A percentile compares a stretch with the other conserved stretches of the same genome.
Conservation (phyloP, 1,284 basidiomycete genomes). For the Blastosporella zonata region DNA sequence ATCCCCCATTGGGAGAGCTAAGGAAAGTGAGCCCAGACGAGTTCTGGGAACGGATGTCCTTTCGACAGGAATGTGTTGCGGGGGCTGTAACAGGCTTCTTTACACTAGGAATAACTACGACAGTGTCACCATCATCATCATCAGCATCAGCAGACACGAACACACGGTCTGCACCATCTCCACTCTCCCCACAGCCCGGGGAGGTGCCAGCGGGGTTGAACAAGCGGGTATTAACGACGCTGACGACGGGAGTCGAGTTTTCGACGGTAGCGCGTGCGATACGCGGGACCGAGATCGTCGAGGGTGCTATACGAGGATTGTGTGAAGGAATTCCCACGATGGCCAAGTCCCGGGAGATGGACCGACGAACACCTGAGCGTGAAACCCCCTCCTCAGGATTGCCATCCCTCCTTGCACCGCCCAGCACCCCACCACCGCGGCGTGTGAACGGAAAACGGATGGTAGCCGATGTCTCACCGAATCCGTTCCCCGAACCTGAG, state of each 20-base stretch:
- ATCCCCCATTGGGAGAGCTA: slow-evolving; percentile 47
- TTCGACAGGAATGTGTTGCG: slow-evolving; percentile 86
- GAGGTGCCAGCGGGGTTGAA: slow-evolving; percentile 63
- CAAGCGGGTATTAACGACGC: slow-evolving; percentile 63
- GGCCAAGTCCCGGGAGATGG: slow-evolving; percentile 21
- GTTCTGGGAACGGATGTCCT: slow-evolving; percentile 95
- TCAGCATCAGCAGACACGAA: slow-evolving; percentile 20
- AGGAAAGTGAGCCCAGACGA: slow-evolving; percentile 63
- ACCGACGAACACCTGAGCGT: slow-evolving; percentile 38
- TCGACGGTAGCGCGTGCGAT: slow-evolving; percentile 60
- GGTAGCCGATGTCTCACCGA: slow-evolving; percentile 54
- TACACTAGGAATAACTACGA: slow-evolving; percentile 46
- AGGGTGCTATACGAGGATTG: slow-evolving; percentile 62
- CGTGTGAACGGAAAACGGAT: slow-evolving; percentile 22
- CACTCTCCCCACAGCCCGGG: slow-evolving; percentile 52
- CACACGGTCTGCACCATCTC: slow-evolving; percentile 32
- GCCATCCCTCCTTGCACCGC: slow-evolving; percentile 29
- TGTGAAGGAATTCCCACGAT: slow-evolving; percentile 53
- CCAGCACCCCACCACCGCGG: slow-evolving; percentile 49
- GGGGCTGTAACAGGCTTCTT: slow-evolving; percentile 91
- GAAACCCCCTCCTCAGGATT: slow-evolving; percentile 17
- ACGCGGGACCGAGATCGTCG: slow-evolving; percentile 68
- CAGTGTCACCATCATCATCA: too few species aligned
- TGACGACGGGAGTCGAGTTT: slow-evolving; percentile 79
- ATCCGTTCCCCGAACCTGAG: slow-evolving; percentile 62